A percentile compares a stretch with the other conserved stretches of the same genome.
Evolutionary conservation across 2,329 filamentous ascomycete species (phyloP).

Genomic region (Alternaria metachromatica): DNA sequence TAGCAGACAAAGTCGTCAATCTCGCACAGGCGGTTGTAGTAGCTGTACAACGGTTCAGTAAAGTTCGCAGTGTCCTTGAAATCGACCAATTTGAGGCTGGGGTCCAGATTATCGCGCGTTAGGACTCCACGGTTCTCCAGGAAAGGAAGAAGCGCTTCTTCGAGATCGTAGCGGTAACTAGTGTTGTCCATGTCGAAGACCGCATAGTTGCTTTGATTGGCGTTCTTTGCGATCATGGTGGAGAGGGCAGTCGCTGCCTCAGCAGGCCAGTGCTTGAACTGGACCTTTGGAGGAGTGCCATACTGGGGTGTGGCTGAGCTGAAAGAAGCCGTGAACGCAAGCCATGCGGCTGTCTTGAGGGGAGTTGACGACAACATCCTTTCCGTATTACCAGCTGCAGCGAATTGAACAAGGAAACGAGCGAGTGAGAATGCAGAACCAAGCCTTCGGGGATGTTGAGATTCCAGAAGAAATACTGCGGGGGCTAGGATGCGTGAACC

Average conservation of each 20-base stretch:
- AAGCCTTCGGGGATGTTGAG: background rate
- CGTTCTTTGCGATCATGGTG: constrained; percentile 38
- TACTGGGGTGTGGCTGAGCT: constrained; percentile 21
- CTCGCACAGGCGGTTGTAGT: constrained; percentile 40
- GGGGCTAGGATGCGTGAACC: background rate
- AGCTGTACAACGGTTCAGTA: constrained; percentile 40
- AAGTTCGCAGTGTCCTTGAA: constrained; percentile 44
- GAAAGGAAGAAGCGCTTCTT: constrained; percentile 39
- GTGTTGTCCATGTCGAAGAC: constrained; percentile 45
- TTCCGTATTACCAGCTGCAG: background rate
- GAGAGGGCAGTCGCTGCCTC: constrained; percentile 34
- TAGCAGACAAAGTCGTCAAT: constrained; percentile 41
- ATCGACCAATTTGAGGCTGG: constrained; percentile 37
- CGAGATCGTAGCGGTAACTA: constrained; percentile 38
- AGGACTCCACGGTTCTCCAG: constrained; percentile 42
- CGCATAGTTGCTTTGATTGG: constrained; percentile 41
- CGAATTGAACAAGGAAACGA: background rate
- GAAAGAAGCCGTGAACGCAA: constrained; percentile 14
- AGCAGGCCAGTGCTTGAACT: constrained; percentile 35
- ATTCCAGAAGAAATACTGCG: background rate
- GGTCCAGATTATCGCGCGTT: constrained; percentile 37
- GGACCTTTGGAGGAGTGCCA: constrained; percentile 21
- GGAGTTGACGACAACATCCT: constrained; percentile 8
- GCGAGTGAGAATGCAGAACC: constrained; percentile 1
- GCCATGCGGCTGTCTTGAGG: constrained; percentile 29